Percentiles rank a stretch among this genome's conserved stretches.
Evolutionary conservation across 176 grass and related monocot genomes (phyloP).

Genomic region (Oryza meridionalis): DNA sequence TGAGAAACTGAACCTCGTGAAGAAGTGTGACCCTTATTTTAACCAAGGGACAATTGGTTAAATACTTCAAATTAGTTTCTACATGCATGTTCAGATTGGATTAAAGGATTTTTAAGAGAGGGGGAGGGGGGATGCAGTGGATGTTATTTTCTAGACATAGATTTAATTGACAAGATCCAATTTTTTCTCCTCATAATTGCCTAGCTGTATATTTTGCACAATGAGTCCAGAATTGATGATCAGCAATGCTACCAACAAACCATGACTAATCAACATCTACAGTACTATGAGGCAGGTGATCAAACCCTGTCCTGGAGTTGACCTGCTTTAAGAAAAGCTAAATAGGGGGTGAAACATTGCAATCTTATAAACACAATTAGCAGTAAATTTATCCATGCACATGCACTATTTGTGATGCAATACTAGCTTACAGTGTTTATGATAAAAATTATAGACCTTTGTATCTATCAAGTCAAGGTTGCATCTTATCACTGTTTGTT

Average conservation of each 20-base stretch:
- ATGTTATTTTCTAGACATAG: neutral
- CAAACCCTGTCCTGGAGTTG: conserved; percentile 44
- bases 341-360: conserved; percentile 30
- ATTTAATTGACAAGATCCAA: neutral
- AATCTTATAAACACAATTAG: conserved; percentile 30
- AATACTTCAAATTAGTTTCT: neutral
- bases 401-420: neutral
- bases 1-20: conserved; percentile 29
- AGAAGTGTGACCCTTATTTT: conserved; percentile 28
- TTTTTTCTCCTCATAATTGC: neutral
- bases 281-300: conserved; percentile 28
- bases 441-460: neutral
- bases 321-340: conserved; percentile 21
- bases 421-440: neutral
- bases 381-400: conserved; percentile 11
- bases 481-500: neutral
- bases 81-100: conserved; percentile 12
- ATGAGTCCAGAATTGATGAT: neutral
- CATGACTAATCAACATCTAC: neutral
- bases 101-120: neutral
- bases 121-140: neutral
- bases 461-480: neutral
- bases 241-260: neutral
- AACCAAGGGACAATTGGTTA: neutral
- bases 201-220: neutral